phyloP scores from a whole-genome alignment of 2,329 filamentous ascomycete genomes.

The Sporothrix protearum region DNA sequence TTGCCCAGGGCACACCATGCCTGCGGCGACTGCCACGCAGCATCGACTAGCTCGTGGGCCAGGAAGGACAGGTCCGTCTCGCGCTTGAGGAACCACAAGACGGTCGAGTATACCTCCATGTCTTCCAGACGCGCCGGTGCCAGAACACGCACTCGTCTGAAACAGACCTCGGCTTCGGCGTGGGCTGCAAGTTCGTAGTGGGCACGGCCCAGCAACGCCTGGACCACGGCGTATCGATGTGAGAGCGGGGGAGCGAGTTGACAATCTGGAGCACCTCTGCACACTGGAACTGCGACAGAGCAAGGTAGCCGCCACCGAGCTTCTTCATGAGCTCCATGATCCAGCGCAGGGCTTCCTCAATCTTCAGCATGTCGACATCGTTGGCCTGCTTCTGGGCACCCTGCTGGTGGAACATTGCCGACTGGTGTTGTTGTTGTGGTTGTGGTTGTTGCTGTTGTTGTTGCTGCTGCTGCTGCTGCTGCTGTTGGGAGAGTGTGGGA shows the following conservation, averaged over 20 bases:
- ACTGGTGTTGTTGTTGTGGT: not conserved
- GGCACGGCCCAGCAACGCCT: slow-evolving; percentile 84
- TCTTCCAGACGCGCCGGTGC: slow-evolving; percentile 82
- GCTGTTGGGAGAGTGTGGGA: slow-evolving; percentile 20
- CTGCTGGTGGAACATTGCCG: not conserved
- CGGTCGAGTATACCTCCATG: slow-evolving; percentile 97
- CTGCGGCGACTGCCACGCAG: slow-evolving; percentile 84
- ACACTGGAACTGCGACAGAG: slow-evolving; percentile 74
- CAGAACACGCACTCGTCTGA: slow-evolving; percentile 71
- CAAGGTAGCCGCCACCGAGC: slow-evolving; percentile 74
- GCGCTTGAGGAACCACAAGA: slow-evolving; percentile 96
- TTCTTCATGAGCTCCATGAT: slow-evolving; percentile 78
- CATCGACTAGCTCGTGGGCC: slow-evolving; percentile 83
- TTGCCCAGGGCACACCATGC: slow-evolving; percentile 96
- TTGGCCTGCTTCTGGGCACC: slow-evolving; percentile 38
- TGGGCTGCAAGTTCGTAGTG: slow-evolving; percentile 90
- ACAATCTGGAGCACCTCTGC: slow-evolving; percentile 73
- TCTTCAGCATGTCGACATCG: slow-evolving; percentile 57
- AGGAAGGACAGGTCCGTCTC: slow-evolving; percentile 90
- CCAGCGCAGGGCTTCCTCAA: slow-evolving; percentile 72
- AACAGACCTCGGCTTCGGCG: slow-evolving; percentile 79
- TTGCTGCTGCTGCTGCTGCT: slow-evolving; percentile 13
- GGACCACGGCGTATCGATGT: slow-evolving; percentile 89
- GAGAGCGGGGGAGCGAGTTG: slow-evolving; percentile 63
- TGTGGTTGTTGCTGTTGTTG: slow-evolving; percentile 15